Conservation (phyloP, 2,329 filamentous ascomycete species). For the Canariomyces notabilis region DNA sequence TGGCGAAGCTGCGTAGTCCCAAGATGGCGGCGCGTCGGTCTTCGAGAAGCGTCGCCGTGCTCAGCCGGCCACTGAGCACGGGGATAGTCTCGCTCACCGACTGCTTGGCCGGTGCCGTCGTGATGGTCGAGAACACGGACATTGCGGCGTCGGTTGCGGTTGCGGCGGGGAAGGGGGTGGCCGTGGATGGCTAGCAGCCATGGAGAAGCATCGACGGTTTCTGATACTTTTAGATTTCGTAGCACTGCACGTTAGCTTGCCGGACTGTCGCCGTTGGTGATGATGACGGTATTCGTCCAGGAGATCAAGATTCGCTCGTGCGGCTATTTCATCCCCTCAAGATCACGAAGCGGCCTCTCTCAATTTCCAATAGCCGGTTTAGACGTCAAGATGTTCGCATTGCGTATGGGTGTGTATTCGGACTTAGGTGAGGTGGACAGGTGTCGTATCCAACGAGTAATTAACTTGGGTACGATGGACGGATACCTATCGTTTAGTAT, state of each 20-base stretch:
- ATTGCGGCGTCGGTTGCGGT: constrained; percentile 13
- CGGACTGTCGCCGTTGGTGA: not conserved
- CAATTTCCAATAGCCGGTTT: not conserved
- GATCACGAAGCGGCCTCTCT: not conserved
- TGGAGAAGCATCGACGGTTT: constrained; percentile 22
- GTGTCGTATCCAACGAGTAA: not conserved
- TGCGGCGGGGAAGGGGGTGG: constrained; percentile 11
- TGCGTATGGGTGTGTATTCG: not conserved
- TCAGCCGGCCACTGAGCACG: constrained; percentile 78
- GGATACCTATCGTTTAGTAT: too few species aligned
- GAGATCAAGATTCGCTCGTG: not conserved
- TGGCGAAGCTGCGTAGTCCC: constrained; percentile 90
- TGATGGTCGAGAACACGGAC: constrained; percentile 56
- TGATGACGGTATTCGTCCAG: not conserved
- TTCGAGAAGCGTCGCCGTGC: constrained; percentile 86
- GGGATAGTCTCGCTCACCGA: constrained; percentile 92
- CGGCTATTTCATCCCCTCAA: not conserved
- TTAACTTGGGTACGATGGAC: not conserved
- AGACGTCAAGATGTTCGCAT: not conserved
- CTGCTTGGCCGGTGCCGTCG: constrained; percentile 83
- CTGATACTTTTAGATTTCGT: not conserved
- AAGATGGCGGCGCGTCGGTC: constrained; percentile 91
- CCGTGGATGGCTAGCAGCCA: constrained; percentile 27
- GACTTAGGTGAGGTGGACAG: not conserved
- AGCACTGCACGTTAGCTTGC: too few species aligned